These are phyloP conservation scores for Quercus variabilis DNA, from an alignment of 306 rosid species.

Conservation along the genomic window DNA sequence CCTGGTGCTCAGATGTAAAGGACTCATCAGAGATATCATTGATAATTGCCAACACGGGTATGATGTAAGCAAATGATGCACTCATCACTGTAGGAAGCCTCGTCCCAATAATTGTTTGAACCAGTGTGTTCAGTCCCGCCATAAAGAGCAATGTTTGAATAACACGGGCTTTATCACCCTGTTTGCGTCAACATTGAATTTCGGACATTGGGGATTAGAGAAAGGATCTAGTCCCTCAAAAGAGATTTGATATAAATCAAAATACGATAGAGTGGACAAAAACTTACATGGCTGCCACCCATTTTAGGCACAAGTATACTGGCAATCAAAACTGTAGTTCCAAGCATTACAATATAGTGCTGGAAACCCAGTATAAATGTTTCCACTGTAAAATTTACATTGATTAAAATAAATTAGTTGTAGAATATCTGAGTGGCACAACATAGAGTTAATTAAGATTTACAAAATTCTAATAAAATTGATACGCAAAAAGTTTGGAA, in stretches of 20 bases:
- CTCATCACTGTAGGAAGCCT: constrained; percentile 92
- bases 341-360: constrained; percentile 97
- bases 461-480: constrained; percentile 6
- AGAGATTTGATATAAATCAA: not conserved
- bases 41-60: constrained; percentile 74
- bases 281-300: constrained; percentile 89
- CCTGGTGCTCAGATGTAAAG: constrained; percentile 64
- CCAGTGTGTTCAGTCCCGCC: constrained; percentile 79
- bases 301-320: constrained; percentile 67
- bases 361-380: constrained; percentile 74
- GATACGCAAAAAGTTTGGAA: not conserved
- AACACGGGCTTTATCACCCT: constrained; percentile 95
- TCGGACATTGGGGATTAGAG: constrained; percentile 1
- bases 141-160: constrained; percentile 77
- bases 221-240: not conserved
- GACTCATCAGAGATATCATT: constrained; percentile 48
- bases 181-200: constrained; percentile 7
- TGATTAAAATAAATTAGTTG: constrained; percentile 11
- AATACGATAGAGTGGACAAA: not conserved
- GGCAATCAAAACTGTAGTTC: constrained; percentile 76
- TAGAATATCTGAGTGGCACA: not conserved
- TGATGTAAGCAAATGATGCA: constrained; percentile 58
- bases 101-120: constrained; percentile 75
- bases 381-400: constrained; percentile 50
- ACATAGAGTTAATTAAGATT: not conserved